phyloP scores from a whole-genome alignment of 108 stramenopile genomes.

The Mediolabrus comicus region DNA sequence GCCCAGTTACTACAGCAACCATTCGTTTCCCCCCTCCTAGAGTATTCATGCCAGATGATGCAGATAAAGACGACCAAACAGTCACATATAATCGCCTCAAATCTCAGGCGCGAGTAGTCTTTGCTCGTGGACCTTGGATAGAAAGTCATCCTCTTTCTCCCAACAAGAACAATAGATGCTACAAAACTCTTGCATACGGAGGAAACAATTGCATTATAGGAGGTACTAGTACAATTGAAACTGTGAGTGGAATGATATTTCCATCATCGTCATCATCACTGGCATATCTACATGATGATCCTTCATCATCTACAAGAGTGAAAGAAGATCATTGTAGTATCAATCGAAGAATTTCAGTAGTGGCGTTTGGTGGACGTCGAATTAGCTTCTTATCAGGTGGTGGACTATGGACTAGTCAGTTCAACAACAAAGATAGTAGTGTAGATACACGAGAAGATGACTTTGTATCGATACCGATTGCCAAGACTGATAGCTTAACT shows the following conservation, averaged over 20 bases:
- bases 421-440: neutral
- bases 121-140: conserved; percentile 9
- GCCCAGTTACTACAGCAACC: conserved; percentile 18
- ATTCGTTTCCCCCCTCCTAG: conserved; percentile 28
- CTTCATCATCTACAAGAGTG: conserved; percentile 1
- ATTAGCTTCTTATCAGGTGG: conserved; percentile 38
- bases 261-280: conserved; percentile 5
- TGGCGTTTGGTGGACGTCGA: conserved; percentile 24
- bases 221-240: conserved; percentile 2
- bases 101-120: conserved; percentile 7
- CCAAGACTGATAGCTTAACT: neutral
- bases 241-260: conserved; percentile 9
- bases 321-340: neutral
- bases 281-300: neutral
- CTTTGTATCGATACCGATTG: conserved; percentile 26
- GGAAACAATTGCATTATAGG: neutral
- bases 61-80: neutral
- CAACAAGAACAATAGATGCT: neutral
- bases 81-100: neutral
- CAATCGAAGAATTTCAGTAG: neutral
- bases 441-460: neutral
- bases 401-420: conserved; percentile 20
- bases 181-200: neutral
- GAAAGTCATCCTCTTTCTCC: conserved; percentile 6
- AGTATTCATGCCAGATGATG: neutral